Evolutionary conservation across 2,329 filamentous ascomycete genomes (phyloP), one percentile per base, ranked within the genome.

Genomic region (Arthrinium phaeospermum): DNA sequence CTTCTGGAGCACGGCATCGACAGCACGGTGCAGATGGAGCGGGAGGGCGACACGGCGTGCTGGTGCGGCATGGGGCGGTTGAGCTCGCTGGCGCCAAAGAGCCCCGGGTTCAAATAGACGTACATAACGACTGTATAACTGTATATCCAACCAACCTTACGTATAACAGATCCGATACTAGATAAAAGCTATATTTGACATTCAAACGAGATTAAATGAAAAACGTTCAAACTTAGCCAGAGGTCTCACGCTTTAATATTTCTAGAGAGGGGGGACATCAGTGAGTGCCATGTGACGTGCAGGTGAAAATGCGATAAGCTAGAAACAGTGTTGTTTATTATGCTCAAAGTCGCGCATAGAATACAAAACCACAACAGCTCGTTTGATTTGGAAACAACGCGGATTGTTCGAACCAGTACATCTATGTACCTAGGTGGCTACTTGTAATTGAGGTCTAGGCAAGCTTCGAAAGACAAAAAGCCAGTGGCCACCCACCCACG

Each of bases 1-100:
- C 85, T 98, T 30, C 83, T 87, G 10, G 89, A 89, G 70, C 89
- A 93, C 75, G 90, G 91, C 57, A 92, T 98, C 83, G 92, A 98
- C 78, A 90, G 95, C 16, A 91, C 97, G 37, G 89, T 98, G 6
- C 96, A 98, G 82, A 93, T 97, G 1, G 96, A 98, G 82, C 86
- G 92, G 67, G 94, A 98, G 78, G 94, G 93, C 0, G 94, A 97
- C 72, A 79, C 81, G 53, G 85, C 83, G 27, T 92, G 90, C 76
- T 92, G 90, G 90, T 92, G 90, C 75, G 85, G 85, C 10, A 83
- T 83, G 73, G 84, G 81, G 22, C 79, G 83, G 67, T 71, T 76
- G 57, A 81, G 78, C 68, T 78, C 80, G 47, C 70, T 82, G 41
- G 79, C 78, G 71, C 74, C 77, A 13, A 80, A 74, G 77, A 77